Conservation (phyloP, 768 basidiomycete species). For the Mycena albidolilacea region DNA sequence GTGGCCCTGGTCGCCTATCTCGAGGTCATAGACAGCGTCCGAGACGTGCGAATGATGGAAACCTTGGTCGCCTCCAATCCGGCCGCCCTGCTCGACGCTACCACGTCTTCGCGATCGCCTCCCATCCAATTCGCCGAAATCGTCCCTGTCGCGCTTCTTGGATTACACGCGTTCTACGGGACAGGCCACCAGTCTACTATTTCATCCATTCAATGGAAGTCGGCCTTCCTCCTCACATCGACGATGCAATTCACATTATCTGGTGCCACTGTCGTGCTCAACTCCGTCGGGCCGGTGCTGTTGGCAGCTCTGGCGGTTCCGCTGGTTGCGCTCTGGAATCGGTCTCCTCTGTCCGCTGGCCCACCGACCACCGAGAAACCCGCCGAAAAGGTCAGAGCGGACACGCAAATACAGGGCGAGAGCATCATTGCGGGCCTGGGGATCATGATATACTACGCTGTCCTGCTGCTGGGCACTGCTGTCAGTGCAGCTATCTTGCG, state of each 20-base stretch:
- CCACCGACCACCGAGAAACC: not conserved
- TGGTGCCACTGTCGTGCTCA: slow-evolving; percentile 79
- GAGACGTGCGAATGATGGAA: slow-evolving; percentile 75
- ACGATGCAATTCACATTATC: slow-evolving; percentile 82
- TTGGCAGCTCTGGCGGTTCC: slow-evolving; percentile 77
- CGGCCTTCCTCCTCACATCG: slow-evolving; percentile 86
- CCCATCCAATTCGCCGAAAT: slow-evolving; percentile 76
- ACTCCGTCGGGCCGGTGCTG: slow-evolving; percentile 83
- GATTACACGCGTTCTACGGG: slow-evolving; percentile 82
- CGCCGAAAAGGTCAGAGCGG: slow-evolving; percentile 39
- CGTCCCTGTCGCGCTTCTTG: slow-evolving; percentile 82
- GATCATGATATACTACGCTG: slow-evolving; percentile 78
- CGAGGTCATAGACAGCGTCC: slow-evolving; percentile 85
- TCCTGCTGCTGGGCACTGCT: slow-evolving; percentile 78
- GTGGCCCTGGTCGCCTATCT: slow-evolving; percentile 82
- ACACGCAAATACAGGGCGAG: slow-evolving; percentile 54
- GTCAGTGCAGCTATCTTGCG: slow-evolving; percentile 81
- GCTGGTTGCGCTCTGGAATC: slow-evolving; percentile 87
- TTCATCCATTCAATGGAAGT: slow-evolving; percentile 95
- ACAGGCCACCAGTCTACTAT: slow-evolving; percentile 96
- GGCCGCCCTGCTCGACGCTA: slow-evolving; percentile 57
- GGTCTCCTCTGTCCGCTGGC: slow-evolving; percentile 67
- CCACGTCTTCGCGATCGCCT: slow-evolving; percentile 48
- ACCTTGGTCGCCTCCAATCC: slow-evolving; percentile 67
- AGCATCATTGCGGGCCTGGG: slow-evolving; percentile 71